Evolutionary conservation across 257 asterid species (phyloP).

Genomic region (Scutellaria minor): DNA sequence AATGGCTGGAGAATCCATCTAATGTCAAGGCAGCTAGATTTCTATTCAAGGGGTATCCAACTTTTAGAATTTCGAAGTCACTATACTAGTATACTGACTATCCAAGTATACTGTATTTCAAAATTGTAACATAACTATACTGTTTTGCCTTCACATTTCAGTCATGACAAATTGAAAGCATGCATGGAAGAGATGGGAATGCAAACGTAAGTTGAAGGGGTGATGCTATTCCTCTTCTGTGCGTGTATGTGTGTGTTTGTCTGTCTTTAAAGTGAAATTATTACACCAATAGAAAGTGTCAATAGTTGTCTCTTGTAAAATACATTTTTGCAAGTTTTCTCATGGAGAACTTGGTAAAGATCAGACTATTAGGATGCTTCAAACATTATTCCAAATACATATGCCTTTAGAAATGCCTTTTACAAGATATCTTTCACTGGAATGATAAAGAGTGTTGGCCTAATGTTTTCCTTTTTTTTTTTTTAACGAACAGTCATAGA

Average conservation of each 20-base stretch:
- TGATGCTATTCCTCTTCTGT: constrained; percentile 7
- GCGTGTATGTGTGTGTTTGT: background rate
- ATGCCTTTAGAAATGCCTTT: background rate
- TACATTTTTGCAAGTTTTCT: constrained; percentile 12
- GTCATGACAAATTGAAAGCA: constrained; percentile 76
- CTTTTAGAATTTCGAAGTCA: constrained; percentile 30
- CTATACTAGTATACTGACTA: constrained; percentile 20
- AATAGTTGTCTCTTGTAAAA: constrained; percentile 8
- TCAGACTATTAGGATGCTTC: constrained; percentile 17
- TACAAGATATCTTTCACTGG: background rate
- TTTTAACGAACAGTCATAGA: background rate
- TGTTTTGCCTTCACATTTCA: constrained; percentile 44
- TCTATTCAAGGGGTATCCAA: constrained; percentile 82
- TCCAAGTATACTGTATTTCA: constrained; percentile 6
- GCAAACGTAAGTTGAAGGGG: constrained; percentile 66
- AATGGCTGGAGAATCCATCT: constrained; percentile 85
- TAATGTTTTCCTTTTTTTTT: background rate
- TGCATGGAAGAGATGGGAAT: constrained; percentile 78
- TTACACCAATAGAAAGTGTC: constrained; percentile 4
- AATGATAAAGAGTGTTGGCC: background rate
- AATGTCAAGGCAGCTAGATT: constrained; percentile 89
- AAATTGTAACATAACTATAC: constrained; percentile 15
- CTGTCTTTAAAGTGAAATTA: constrained; percentile 24
- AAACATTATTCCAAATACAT: background rate
- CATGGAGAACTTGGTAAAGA: constrained; percentile 20